Percentiles rank a stretch among this genome's conserved stretches.
Evolutionary conservation across 148 eudicot genomes (phyloP).

Genomic region (Agrostemma githago): DNA sequence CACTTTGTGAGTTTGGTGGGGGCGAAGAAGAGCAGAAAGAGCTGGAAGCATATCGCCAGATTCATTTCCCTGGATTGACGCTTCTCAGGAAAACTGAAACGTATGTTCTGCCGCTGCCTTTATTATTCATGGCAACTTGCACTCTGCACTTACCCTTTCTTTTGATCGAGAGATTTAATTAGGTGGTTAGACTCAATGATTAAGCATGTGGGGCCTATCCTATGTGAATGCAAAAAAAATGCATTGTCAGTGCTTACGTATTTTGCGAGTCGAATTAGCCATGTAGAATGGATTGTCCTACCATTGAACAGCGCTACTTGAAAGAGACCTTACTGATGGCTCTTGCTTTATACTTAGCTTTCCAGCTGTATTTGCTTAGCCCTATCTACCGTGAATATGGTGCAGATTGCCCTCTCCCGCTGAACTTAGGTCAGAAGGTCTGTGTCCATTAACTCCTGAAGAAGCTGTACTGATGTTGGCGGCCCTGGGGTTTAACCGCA

Average conservation of each 20-base stretch:
- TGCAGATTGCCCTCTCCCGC: slow-evolving; percentile 79
- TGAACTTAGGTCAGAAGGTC: slow-evolving; percentile 70
- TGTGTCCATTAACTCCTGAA: slow-evolving; percentile 93
- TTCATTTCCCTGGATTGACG: slow-evolving; percentile 80
- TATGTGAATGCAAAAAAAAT: background rate
- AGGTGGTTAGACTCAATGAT: too few relatives aligned
- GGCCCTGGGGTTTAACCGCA: slow-evolving; percentile 86
- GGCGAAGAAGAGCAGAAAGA: slow-evolving; percentile 85
- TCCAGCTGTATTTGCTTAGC: background rate
- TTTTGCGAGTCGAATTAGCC: background rate
- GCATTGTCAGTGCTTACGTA: background rate
- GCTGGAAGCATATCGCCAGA: slow-evolving; percentile 77
- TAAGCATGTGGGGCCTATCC: background rate
- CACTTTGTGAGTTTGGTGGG: slow-evolving; percentile 93
- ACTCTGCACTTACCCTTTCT: background rate
- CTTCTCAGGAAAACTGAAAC: slow-evolving; percentile 43
- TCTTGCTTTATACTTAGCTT: background rate
- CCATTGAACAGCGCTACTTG: background rate
- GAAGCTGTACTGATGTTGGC: slow-evolving; percentile 97
- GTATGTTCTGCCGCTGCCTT: slow-evolving; percentile 39
- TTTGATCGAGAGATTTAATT: too few relatives aligned
- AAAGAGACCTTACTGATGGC: background rate
- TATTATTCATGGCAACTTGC: slow-evolving; percentile 6
- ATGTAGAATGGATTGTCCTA: background rate
- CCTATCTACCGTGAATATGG: slow-evolving; percentile 4